Evolutionary conservation across 73 alveolate genomes (phyloP).

Genomic region (Paramecium octaurelia): DNA sequence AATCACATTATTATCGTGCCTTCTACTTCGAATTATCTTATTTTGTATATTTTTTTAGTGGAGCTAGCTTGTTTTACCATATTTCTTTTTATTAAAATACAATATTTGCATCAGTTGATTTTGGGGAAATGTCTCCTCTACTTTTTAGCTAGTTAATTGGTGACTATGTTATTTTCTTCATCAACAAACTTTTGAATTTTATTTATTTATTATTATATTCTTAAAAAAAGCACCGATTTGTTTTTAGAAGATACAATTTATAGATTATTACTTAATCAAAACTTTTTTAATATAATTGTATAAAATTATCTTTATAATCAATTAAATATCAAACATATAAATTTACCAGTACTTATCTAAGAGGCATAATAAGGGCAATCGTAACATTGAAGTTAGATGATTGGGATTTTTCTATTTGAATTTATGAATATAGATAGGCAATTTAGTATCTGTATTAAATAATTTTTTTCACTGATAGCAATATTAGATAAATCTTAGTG

Average conservation of each 20-base stretch:
- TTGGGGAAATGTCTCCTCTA: neutral
- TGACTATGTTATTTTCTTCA: neutral
- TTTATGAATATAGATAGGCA: too few species aligned
- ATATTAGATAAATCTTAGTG: too few species aligned
- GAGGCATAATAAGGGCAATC: neutral
- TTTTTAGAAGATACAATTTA: neutral
- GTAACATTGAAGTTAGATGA: too few species aligned
- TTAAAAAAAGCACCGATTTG: neutral
- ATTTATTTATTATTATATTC: neutral
- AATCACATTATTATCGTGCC: neutral
- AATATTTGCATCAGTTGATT: neutral
- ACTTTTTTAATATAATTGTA: too few species aligned
- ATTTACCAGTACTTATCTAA: neutral
- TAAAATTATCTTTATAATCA: neutral
- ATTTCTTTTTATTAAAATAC: too few species aligned
- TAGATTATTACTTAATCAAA: neutral
- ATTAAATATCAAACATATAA: neutral
- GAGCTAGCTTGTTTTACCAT: neutral
- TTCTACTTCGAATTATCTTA: neutral
- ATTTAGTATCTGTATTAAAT: too few species aligned
- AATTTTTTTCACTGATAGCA: too few species aligned
- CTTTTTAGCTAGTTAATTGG: neutral
- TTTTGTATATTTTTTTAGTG: neutral
- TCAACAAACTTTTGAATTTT: neutral
- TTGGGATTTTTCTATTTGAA: too few species aligned